These are phyloP conservation scores for Mycosarcoma maydis DNA, from an alignment of 1,284 basidiomycete genomes.

Conservation along the genomic window DNA sequence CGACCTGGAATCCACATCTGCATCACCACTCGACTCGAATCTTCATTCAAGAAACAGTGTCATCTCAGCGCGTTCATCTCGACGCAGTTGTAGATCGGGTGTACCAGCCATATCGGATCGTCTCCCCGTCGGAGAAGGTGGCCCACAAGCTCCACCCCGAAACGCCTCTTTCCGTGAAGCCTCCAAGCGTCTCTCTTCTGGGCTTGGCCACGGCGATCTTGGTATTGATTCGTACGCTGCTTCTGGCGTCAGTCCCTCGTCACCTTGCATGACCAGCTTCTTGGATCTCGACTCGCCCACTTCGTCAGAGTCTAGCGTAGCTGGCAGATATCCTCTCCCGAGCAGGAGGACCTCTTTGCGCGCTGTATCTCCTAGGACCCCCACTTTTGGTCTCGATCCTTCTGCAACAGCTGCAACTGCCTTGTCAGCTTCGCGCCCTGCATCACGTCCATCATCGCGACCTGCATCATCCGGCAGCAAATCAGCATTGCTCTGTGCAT, in stretches of 20 bases:
- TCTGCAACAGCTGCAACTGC: neutral
- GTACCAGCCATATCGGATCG: slow-evolving; percentile 29
- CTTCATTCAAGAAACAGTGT: slow-evolving; percentile 1
- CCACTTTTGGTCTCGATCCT: slow-evolving; percentile 5
- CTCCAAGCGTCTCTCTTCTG: slow-evolving; percentile 21
- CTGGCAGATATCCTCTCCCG: slow-evolving; percentile 15
- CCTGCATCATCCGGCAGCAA: slow-evolving; percentile 19
- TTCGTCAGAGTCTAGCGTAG: slow-evolving; percentile 25
- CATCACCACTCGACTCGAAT: slow-evolving; percentile 6
- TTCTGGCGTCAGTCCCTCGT: slow-evolving; percentile 9
- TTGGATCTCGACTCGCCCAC: slow-evolving; percentile 45
- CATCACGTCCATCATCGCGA: slow-evolving; percentile 15
- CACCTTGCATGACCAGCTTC: slow-evolving; percentile 43
- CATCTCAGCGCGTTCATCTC: slow-evolving; percentile 18
- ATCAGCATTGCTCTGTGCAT: neutral
- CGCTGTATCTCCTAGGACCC: slow-evolving; percentile 18
- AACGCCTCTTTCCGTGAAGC: slow-evolving; percentile 40
- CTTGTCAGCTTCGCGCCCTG: slow-evolving; percentile 12
- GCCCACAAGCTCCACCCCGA: slow-evolving; percentile 34
- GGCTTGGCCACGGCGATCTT: slow-evolving; percentile 35
- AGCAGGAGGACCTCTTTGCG: slow-evolving; percentile 33
- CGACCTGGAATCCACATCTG: slow-evolving; percentile 1
- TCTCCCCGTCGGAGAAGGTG: slow-evolving; percentile 37
- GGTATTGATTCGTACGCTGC: slow-evolving; percentile 22
- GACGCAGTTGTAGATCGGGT: slow-evolving; percentile 28